Evolutionary conservation across 306 rosid species (phyloP), one percentile per base, ranked within the genome.

Genomic region (Coriaria nepalensis): DNA sequence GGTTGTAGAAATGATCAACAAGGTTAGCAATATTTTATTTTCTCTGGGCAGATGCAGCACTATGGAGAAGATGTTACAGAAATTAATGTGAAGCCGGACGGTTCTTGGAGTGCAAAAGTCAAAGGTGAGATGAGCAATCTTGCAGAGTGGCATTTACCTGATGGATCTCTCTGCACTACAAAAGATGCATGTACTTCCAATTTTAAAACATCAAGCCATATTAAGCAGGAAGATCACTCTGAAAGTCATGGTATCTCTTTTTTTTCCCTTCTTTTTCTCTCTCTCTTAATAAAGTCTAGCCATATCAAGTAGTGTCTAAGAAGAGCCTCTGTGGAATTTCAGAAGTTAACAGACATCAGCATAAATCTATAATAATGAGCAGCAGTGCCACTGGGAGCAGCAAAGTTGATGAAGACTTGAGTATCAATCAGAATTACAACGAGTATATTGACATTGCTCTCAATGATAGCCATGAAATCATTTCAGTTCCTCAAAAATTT

Each of bases 61-160:
- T 58, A 47, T 47, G 63, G 63, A 10, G 63, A 58, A 48, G 63
- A 58, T 47, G 13, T 58, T 11, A 48, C 63, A 39, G 63, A 58
- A 14, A 49, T 58, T 54, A 58, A 58, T 32, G 63, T 58, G 54
- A 58, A 58, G 47, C 63, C 48, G 13, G 55, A 58, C 46, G 55
- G 63, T 48, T 47, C 55, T 58, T 58, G 63, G 63, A 47, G 55
- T 39, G 55, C 48, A 12, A 58, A 33, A 47, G 46, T 40, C 29
- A 58, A 58, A 12, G 55, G 63, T 6, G 63, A 58, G 40, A 37
- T 47, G 11, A 49, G 55, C 5, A 54, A 58, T 41, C 63, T 58
- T 58, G 46, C 63, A 2, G 40, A 39, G 11, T 58, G 63, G 63
- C 55, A 58, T 49, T 39, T 47, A 29, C 55, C 63, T 6, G 47